Percentiles rank a stretch among this genome's conserved stretches.
Conservation (phyloP, 306 rosid species). For the Quercus berberidifolia region DNA sequence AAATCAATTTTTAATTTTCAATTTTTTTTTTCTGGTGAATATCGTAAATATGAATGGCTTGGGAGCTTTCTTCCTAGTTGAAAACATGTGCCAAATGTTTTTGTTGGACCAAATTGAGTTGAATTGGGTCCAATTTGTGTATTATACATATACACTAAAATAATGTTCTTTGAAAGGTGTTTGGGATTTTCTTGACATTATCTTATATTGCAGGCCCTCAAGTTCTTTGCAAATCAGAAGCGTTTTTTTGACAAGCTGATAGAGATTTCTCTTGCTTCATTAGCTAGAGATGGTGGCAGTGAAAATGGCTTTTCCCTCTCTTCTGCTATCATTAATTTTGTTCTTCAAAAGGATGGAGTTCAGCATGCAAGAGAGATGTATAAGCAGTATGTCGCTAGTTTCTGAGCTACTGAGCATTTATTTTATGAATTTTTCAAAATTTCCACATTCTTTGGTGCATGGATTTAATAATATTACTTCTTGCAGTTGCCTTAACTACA, state of each 20-base stretch:
- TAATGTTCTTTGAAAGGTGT: background rate
- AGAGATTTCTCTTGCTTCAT: conserved; percentile 56
- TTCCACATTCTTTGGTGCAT: background rate
- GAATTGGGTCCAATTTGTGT: background rate
- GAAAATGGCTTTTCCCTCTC: conserved; percentile 84
- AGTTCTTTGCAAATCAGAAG: conserved; percentile 56
- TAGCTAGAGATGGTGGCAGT: conserved; percentile 67
- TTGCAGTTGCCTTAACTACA: background rate
- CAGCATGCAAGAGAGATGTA: conserved; percentile 66
- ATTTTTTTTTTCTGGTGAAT: background rate
- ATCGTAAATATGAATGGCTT: background rate
- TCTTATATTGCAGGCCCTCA: conserved; percentile 58
- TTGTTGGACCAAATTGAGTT: background rate
- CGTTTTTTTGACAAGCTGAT: conserved; percentile 62
- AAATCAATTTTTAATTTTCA: background rate
- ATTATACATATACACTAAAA: background rate
- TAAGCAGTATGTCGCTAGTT: conserved; percentile 52
- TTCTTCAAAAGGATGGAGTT: conserved; percentile 76
- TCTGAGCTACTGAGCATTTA: background rate
- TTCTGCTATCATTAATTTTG: conserved; percentile 53
- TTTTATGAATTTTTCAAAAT: background rate
- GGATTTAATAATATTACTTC: conserved; percentile 1
- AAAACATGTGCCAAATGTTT: background rate
- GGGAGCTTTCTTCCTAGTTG: background rate
- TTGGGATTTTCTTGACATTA: background rate